Evolutionary conservation across 441 rosid species (phyloP).

Genomic region (Jatropha multifida): DNA sequence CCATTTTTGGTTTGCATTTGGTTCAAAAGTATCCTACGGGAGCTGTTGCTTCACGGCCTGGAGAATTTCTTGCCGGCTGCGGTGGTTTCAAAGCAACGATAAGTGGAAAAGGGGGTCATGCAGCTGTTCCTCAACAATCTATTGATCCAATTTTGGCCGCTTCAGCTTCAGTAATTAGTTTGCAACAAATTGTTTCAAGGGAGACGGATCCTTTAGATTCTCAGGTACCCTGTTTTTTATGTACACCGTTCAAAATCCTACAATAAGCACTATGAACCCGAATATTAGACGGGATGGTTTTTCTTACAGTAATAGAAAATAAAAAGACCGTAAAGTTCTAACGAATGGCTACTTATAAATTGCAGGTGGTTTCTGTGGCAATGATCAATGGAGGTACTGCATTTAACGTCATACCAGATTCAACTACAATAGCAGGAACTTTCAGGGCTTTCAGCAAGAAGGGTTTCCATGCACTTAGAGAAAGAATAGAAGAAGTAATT

Average conservation of each 20-base stretch:
- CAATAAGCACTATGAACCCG: too few species aligned
- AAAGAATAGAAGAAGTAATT: constrained; percentile 58
- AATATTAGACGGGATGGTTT: too few species aligned
- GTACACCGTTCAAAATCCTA: too few species aligned
- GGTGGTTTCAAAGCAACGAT: constrained; percentile 59
- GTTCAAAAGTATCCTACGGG: constrained; percentile 41
- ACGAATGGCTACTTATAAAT: too few species aligned
- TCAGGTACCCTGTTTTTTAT: constrained; percentile 31
- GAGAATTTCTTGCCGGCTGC: constrained; percentile 60
- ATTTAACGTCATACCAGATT: constrained; percentile 54
- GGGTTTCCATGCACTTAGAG: constrained; percentile 46
- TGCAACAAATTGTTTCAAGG: constrained; percentile 53
- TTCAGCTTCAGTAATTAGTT: constrained; percentile 47
- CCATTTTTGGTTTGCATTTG: constrained; percentile 57
- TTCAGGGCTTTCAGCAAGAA: constrained; percentile 56
- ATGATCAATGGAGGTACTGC: constrained; percentile 50
- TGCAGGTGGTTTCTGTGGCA: constrained; percentile 51
- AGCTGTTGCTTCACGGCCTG: constrained; percentile 46
- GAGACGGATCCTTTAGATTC: constrained; percentile 58
- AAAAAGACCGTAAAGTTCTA: too few species aligned
- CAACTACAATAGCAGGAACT: constrained; percentile 52
- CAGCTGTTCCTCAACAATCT: constrained; percentile 51
- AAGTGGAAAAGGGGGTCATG: constrained; percentile 63
- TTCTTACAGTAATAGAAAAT: too few species aligned
- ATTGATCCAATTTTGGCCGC: constrained; percentile 59